Evolutionary conservation across 202 grass and related monocot genomes (phyloP), one percentile per base, ranked within the genome.

Genomic region (Saccharum hybrid): DNA sequence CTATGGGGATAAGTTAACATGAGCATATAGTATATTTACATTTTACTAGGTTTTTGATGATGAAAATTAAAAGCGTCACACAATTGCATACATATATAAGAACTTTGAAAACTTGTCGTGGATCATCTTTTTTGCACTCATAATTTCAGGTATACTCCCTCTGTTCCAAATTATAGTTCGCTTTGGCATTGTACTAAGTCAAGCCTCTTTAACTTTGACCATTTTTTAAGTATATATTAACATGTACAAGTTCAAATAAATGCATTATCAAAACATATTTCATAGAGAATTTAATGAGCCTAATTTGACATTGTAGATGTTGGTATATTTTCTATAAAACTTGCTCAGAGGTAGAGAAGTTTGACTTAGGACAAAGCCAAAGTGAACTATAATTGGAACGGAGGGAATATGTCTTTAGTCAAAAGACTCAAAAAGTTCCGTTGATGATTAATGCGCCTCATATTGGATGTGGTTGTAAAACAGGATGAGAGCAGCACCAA

Each of bases 401-500:
- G 56, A 22, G 19, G 56, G 56, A 59, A 2, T 59, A 22, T 59
- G n/a, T 22, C 2, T 22, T 59, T 22, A 59, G 0, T 59, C 56
- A 21, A 59, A 59, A 57, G 76, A 41, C 46, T 38, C 33, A 84
- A 41, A 41, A 72, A 70, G 12, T 7, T 66, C 81, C 31, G 2
- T 81, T 76, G 61, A 70, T 73, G 64, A 81, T 41, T 45, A 19
- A 56, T 36, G 23, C 2, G 8, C 54, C 56, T 88, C 21, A 86
- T 83, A 38, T 76, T 80, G 59, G 28, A 68, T 82, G 68, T 80
- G 37, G 34, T 81, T 84, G 72, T 54, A 43, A 85, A 78, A 81
- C 39, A 98, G 96, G 96, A 98, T 70, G 90, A 89, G 22, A 79
- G 72, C 39, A 88, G 64, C 65, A 98, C 96, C 54, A 51, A 84